A percentile compares a stretch with the other conserved stretches of the same genome.
These are phyloP conservation scores for Bertia moriformis DNA, from an alignment of 2,329 filamentous ascomycete genomes.

Conservation along the genomic window DNA sequence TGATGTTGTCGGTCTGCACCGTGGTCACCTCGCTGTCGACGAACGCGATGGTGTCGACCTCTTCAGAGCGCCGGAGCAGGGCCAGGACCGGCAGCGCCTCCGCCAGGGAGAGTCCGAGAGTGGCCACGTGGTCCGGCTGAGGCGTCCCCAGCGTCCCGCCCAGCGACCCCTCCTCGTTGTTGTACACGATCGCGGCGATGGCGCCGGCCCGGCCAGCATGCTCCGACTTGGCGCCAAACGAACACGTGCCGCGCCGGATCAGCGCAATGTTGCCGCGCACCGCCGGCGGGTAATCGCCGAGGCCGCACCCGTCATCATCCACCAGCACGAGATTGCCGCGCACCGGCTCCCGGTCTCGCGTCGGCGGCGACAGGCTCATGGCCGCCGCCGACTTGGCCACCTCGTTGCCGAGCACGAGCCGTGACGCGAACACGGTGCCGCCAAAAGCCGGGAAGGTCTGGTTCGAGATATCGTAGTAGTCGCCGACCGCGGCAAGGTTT, in stretches of 20 bases:
- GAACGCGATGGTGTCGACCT: slow-evolving; percentile 14
- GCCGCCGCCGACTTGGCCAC: slow-evolving; percentile 33
- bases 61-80: slow-evolving; percentile 14
- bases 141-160: slow-evolving; percentile 43
- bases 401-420: slow-evolving; percentile 36
- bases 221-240: slow-evolving; percentile 40
- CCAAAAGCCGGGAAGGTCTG: slow-evolving; percentile 50
- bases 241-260: slow-evolving; percentile 41
- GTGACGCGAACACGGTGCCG: slow-evolving; percentile 42
- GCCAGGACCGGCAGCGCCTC: slow-evolving; percentile 15
- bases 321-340: slow-evolving; percentile 26
- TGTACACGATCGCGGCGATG: slow-evolving; percentile 41
- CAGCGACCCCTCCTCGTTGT: slow-evolving; percentile 35
- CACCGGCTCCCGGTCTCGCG: slow-evolving; percentile 40
- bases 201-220: slow-evolving; percentile 42
- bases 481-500: slow-evolving; percentile 34
- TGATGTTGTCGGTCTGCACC: slow-evolving; percentile 25
- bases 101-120: slow-evolving; percentile 12
- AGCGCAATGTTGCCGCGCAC: slow-evolving; percentile 34
- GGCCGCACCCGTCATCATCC: slow-evolving; percentile 10
- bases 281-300: slow-evolving; percentile 21
- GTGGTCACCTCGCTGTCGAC: slow-evolving; percentile 20
- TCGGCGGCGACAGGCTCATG: slow-evolving; percentile 56
- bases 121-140: slow-evolving; percentile 33
- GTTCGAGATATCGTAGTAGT: slow-evolving; percentile 47